Evolutionary conservation across 176 grass and related monocot genomes (phyloP).

Genomic region (Oryza coarctata): DNA sequence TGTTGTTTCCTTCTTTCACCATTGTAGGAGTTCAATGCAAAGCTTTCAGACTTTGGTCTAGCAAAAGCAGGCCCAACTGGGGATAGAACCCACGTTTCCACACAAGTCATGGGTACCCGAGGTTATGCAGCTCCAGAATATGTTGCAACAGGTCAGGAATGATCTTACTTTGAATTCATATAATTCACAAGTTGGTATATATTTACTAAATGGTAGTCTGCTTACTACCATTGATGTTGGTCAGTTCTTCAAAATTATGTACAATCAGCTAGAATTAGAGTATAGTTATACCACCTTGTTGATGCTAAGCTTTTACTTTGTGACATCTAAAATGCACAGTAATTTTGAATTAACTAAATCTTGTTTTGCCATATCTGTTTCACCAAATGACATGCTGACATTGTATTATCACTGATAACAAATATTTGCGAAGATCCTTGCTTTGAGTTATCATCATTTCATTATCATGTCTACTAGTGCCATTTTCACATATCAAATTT

Average conservation of each 20-base stretch:
- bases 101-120: conserved; percentile 86
- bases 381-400: neutral
- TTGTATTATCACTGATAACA: neutral
- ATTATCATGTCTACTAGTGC: neutral
- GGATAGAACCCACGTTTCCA: conserved; percentile 94
- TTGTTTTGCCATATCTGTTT: neutral
- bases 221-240: neutral
- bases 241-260: neutral
- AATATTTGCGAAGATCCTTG: neutral
- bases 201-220: neutral
- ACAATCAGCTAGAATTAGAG: neutral
- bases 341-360: neutral
- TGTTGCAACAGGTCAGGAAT: conserved; percentile 71
- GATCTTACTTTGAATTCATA: neutral
- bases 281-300: neutral
- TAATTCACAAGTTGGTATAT: neutral
- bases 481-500: neutral
- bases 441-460: neutral
- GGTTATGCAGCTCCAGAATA: conserved; percentile 98
- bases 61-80: conserved; percentile 95
- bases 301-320: conserved; percentile 8
- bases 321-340: neutral
- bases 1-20: conserved; percentile 13
- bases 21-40: conserved; percentile 74
- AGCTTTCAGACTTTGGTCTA: conserved; percentile 91